Evolutionary conservation across 2,329 filamentous ascomycete species (phyloP).

Genomic region (Colletotrichum sp.): DNA sequence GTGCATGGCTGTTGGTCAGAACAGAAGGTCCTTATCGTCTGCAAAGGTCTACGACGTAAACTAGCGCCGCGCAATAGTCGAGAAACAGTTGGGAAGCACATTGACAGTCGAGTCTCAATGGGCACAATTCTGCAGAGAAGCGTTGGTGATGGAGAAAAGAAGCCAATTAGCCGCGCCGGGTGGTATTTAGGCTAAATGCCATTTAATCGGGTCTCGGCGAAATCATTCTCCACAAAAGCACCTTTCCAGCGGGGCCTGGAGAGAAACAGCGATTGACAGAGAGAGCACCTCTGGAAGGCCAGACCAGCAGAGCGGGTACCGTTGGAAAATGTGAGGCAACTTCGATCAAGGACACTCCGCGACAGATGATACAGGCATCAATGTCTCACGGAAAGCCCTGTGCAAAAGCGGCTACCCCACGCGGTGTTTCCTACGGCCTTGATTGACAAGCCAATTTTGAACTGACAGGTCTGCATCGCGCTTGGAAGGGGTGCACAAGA

Average conservation of each 20-base stretch:
- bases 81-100: not conserved
- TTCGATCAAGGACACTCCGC: not conserved
- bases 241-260: not conserved
- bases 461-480: not conserved
- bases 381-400: not conserved
- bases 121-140: not conserved
- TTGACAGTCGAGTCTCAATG: not conserved
- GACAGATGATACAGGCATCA: not conserved
- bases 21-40: not conserved
- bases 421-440: not conserved
- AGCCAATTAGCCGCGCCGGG: conserved; percentile 19
- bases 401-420: not conserved
- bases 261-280: not conserved
- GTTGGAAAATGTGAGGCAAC: not conserved
- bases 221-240: not conserved
- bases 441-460: not conserved
- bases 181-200: conserved; percentile 20
- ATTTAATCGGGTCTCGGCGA: conserved; percentile 7
- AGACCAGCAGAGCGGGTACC: not conserved
- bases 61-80: not conserved
- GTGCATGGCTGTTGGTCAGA: not conserved
- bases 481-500: not conserved
- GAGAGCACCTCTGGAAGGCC: not conserved
- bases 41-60: not conserved
- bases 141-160: conserved; percentile 1